Percentiles rank a stretch among this genome's conserved stretches.
These are phyloP conservation scores for Ogataea thermomethanolica DNA, from an alignment of 805 yeast genomes.

Conservation along the genomic window DNA sequence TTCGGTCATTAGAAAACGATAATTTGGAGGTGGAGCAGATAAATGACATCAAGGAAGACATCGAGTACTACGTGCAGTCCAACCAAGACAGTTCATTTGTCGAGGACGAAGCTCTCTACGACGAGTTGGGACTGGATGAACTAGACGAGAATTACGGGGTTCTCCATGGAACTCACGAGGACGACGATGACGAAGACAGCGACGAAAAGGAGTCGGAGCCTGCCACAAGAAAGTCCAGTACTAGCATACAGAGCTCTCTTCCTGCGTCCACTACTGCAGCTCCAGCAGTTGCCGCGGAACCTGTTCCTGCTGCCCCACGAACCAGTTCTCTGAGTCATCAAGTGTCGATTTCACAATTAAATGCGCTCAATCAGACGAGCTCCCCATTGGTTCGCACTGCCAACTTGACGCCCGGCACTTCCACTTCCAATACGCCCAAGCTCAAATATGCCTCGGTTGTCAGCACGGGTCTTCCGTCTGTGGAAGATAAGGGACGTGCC, in stretches of 20 bases:
- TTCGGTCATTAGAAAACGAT: conserved; percentile 76
- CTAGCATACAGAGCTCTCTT: conserved; percentile 3
- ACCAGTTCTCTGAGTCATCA: not conserved
- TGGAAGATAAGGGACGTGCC: conserved; percentile 12
- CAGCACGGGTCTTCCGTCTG: conserved; percentile 11
- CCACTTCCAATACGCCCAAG: conserved; percentile 36
- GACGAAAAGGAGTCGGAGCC: conserved; percentile 8
- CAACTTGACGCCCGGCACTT: conserved; percentile 12
- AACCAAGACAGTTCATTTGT: conserved; percentile 91
- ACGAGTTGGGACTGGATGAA: conserved; percentile 71
- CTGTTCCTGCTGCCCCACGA: conserved; percentile 11
- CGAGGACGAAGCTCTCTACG: conserved; percentile 91
- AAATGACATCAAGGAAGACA: conserved; percentile 79
- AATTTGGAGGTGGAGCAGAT: conserved; percentile 74
- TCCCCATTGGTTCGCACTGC: conserved; percentile 20
- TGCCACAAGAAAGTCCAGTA: conserved; percentile 6
- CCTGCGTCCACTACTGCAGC: conserved; percentile 15
- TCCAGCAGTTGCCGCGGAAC: conserved; percentile 9
- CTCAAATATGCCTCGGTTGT: conserved; percentile 35
- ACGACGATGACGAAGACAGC: conserved; percentile 5
- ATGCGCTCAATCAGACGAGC: conserved; percentile 7
- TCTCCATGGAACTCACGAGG: conserved; percentile 13
- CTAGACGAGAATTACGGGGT: conserved; percentile 31
- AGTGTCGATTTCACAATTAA: not conserved
- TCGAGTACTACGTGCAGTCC: conserved; percentile 88